Percentiles rank a stretch among this genome's conserved stretches.
phyloP scores from a whole-genome alignment of 768 basidiomycete genomes.

The Lentinus brumalis region DNA sequence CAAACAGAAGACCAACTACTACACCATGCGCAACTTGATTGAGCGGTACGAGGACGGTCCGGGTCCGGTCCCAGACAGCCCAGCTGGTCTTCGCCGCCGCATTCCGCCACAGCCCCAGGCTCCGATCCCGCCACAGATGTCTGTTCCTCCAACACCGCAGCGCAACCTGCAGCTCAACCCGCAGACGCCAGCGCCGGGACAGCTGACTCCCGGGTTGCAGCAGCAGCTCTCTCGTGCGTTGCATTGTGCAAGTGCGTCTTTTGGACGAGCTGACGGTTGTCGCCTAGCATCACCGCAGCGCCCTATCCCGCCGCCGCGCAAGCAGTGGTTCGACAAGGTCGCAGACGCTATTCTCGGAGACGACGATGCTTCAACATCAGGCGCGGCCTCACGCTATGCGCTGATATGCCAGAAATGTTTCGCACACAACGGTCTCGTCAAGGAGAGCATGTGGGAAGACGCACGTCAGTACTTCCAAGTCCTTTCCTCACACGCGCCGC shows the following conservation, averaged over 20 bases:
- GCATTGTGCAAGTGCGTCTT: background rate
- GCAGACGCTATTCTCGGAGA: conserved; percentile 88
- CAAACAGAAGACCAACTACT: conserved; percentile 97
- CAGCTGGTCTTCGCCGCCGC: conserved; percentile 42
- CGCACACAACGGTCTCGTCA: conserved; percentile 85
- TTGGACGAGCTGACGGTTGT: background rate
- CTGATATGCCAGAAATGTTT: conserved; percentile 90
- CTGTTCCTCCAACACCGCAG: conserved; percentile 30
- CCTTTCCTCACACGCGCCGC: background rate
- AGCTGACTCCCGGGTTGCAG: conserved; percentile 29
- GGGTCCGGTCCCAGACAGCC: conserved; percentile 28
- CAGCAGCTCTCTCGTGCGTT: conserved; percentile 44
- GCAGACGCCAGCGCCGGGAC: conserved; percentile 18
- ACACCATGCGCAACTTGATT: conserved; percentile 85
- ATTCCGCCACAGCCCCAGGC: conserved; percentile 26
- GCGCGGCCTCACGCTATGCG: conserved; percentile 62
- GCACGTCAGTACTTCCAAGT: conserved; percentile 60
- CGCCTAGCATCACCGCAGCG: conserved; percentile 39
- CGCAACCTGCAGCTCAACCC: conserved; percentile 29
- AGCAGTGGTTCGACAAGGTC: conserved; percentile 85
- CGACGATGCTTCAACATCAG: conserved; percentile 45
- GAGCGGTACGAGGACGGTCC: conserved; percentile 80
- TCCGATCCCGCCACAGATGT: background rate
- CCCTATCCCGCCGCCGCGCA: conserved; percentile 55
- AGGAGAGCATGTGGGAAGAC: conserved; percentile 79